Conservation (phyloP, 2,329 filamentous ascomycete genomes). For the Colletotrichum somersetense region DNA sequence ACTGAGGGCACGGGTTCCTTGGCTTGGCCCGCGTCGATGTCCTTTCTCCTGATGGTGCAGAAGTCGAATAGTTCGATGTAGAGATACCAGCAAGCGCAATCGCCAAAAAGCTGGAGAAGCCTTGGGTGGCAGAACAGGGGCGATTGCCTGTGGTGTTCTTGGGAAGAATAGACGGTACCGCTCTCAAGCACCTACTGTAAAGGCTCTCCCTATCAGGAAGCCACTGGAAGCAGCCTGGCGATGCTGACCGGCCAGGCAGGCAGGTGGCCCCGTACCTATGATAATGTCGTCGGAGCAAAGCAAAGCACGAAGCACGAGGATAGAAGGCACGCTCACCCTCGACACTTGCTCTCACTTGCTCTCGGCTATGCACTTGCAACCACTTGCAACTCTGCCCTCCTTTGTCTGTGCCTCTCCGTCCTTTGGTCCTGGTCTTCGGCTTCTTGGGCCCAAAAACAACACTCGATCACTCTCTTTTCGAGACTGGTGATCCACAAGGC, state of each 20-base stretch:
- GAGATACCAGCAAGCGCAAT: constrained; percentile 1
- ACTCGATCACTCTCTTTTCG: constrained; percentile 1
- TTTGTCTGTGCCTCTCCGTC: constrained; percentile 11
- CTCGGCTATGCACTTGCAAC: constrained; percentile 11
- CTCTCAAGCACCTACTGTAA: constrained; percentile 10
- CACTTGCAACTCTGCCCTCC: constrained; percentile 7
- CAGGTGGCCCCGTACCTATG: neutral
- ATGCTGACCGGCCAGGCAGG: neutral
- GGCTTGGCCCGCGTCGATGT: neutral
- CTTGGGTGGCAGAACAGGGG: neutral
- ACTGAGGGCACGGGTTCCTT: neutral
- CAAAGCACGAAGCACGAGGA: neutral
- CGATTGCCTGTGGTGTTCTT: constrained; percentile 9
- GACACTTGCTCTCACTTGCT: neutral
- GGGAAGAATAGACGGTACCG: neutral
- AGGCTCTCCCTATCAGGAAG: constrained; percentile 8
- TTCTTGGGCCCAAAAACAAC: neutral
- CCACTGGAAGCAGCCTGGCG: constrained; percentile 18
- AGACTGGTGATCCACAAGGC: constrained; percentile 1
- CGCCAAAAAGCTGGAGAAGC: constrained; percentile 1
- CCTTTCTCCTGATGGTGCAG: neutral
- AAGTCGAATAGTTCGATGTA: neutral
- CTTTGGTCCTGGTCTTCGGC: neutral
- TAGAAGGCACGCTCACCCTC: constrained; percentile 31
- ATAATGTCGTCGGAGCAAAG: neutral